A percentile compares a stretch with the other conserved stretches of the same genome.
Evolutionary conservation across 306 rosid species (phyloP).

Genomic region (Pueraria montana): DNA sequence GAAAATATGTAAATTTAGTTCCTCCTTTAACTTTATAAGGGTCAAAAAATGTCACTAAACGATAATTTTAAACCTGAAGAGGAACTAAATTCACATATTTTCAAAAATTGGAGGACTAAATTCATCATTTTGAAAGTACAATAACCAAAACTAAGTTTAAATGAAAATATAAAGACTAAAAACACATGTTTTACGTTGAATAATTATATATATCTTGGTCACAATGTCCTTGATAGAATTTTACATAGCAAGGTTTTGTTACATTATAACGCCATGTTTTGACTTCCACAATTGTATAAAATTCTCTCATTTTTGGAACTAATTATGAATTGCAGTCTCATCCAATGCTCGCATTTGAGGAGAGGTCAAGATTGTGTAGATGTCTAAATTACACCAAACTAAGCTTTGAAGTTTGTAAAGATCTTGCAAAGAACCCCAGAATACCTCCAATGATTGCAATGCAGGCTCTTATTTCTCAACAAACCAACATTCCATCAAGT

Average conservation of each 20-base stretch:
- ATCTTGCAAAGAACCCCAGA: constrained; percentile 80
- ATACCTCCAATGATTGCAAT: constrained; percentile 79
- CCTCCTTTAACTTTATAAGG: too few species aligned
- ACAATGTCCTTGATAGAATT: not conserved
- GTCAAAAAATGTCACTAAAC: too few species aligned
- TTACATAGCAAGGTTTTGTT: constrained; percentile 7
- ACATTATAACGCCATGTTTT: not conserved
- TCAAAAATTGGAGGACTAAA: too few species aligned
- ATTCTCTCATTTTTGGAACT: not conserved
- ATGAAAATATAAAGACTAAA: too few species aligned
- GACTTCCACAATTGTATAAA: not conserved
- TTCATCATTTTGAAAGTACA: too few species aligned
- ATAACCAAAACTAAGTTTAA: too few species aligned
- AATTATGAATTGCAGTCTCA: constrained; percentile 66
- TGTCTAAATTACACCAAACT: constrained; percentile 76
- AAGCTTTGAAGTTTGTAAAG: constrained; percentile 70
- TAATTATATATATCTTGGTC: too few species aligned
- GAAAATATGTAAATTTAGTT: too few species aligned
- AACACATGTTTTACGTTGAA: too few species aligned
- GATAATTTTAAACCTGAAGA: too few species aligned
- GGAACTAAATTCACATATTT: too few species aligned
- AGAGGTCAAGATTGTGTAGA: constrained; percentile 75
- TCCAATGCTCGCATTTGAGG: constrained; percentile 62
- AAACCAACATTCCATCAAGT: constrained; percentile 42
- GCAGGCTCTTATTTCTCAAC: constrained; percentile 73